phyloP scores from a whole-genome alignment of 208 protist species.

The Leishmania major region DNA sequence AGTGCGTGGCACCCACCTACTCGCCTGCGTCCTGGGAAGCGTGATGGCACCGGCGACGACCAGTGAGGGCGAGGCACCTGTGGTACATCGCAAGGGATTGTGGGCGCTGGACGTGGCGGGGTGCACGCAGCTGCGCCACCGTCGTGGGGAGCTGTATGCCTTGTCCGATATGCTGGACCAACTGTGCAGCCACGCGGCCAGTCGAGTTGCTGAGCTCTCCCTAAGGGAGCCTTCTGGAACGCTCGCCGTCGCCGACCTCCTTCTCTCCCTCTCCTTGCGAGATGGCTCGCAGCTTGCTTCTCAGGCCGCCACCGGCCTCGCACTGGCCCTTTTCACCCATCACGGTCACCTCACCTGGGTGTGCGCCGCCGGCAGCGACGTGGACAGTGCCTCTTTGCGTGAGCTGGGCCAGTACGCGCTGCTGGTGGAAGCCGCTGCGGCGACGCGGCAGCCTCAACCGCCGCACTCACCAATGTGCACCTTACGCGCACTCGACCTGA shows the following conservation, averaged over 20 bases:
- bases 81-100: constrained; percentile 1
- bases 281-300: background rate
- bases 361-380: constrained; percentile 40
- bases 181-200: background rate
- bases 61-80: background rate
- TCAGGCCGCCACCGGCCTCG: constrained; percentile 30
- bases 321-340: constrained; percentile 33
- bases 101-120: constrained; percentile 50
- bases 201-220: background rate
- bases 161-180: constrained; percentile 2
- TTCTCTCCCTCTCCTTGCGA: constrained; percentile 15
- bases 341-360: constrained; percentile 32
- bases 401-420: constrained; percentile 46
- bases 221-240: background rate
- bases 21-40: constrained; percentile 37
- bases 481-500: constrained; percentile 51
- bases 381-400: constrained; percentile 39
- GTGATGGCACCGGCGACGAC: background rate
- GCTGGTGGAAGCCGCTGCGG: constrained; percentile 25
- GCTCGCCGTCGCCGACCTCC: constrained; percentile 16
- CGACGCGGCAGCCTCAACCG: background rate
- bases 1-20: constrained; percentile 44
- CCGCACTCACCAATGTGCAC: constrained; percentile 13
- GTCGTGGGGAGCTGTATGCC: background rate
- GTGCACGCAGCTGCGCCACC: constrained; percentile 37